Evolutionary conservation across 192 early-diverging fungal species (phyloP), one percentile per base, ranked within the genome.

Genomic region (Backusella luteola): DNA sequence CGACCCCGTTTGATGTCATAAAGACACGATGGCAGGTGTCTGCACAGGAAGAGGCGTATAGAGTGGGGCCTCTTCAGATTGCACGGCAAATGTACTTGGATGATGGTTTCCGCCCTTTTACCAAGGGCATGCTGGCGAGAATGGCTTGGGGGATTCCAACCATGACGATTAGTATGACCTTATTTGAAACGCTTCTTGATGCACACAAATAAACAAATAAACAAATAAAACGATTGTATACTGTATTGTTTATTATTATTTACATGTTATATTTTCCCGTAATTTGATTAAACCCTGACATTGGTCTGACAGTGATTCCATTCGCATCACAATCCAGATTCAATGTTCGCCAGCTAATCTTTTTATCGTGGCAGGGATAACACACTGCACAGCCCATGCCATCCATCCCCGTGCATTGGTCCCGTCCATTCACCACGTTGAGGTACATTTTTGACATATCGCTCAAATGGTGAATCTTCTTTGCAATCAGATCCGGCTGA

Each of bases 11-110:
- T 1, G 94, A 96, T 74, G 85, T 96, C 9, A 87, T 96, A 69
- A 96, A 96, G 76, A 96, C 94, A 17, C 84, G 92, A 19, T 88
- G 90, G 83, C 94, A 96, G 79, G 83, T 90, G 36, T 84, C 87
- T 3, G 66, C 76, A 32, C 34, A 79, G 8, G 67, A 78, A 38
- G 36, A n/a, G n/a, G 34, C 21, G 4, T 82, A 73, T 71, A 17
- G 73, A 11, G 74, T 71, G 5, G 80, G 82, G 7, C 79, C 85
- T 0, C 21, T 75, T 7, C 66, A 76, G 29, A 88, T 90, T 36
- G 73, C 85, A 17, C 35, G 68, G 19, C 74, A 84, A 4, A 84
- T 88, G 87, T 87, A 83, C 66, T 35, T 17, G 29, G 69, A 71
- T 11, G 79, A 84, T 23, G 91, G 91, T 7, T 78, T 81, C 35